A percentile compares a stretch with the other conserved stretches of the same genome.
phyloP scores from a whole-genome alignment of 2,329 filamentous ascomycete species.

The Beauveria australis region DNA sequence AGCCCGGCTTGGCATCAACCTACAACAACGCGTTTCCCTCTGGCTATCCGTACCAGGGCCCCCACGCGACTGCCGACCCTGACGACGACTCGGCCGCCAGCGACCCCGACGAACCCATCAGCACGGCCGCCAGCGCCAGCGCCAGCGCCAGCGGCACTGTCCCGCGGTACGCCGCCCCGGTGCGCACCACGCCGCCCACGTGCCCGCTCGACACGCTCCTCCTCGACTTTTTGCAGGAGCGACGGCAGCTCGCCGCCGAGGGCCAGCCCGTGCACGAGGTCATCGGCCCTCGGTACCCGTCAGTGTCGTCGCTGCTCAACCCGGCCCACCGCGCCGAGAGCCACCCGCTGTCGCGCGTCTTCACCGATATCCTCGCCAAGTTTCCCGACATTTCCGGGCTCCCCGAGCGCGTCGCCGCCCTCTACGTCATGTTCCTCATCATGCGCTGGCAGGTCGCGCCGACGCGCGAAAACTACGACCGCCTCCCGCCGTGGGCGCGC shows the following conservation, averaged over 20 bases:
- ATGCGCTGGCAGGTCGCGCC: slow-evolving; percentile 82
- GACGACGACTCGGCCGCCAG: not conserved
- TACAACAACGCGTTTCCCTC: not conserved
- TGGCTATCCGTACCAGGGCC: not conserved
- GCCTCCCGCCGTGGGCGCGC: slow-evolving; percentile 64
- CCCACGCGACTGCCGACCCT: not conserved
- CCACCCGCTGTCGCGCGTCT: slow-evolving; percentile 75
- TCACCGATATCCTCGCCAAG: slow-evolving; percentile 76
- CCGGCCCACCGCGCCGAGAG: slow-evolving; percentile 53
- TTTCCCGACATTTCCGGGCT: slow-evolving; percentile 73
- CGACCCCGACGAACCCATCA: slow-evolving; percentile 7
- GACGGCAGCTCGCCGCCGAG: slow-evolving; percentile 56
- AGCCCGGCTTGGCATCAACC: not conserved
- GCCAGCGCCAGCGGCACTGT: not conserved
- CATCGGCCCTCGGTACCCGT: slow-evolving; percentile 70
- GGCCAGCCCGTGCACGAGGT: slow-evolving; percentile 58
- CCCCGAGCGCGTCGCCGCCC: slow-evolving; percentile 72
- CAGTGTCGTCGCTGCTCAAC: slow-evolving; percentile 70
- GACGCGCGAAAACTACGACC: slow-evolving; percentile 69
- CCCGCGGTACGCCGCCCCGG: slow-evolving; percentile 24
- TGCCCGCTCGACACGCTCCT: slow-evolving; percentile 74
- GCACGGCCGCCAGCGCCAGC: not conserved
- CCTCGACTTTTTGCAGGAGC: slow-evolving; percentile 67
- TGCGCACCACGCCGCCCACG: slow-evolving; percentile 58
- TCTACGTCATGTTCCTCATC: slow-evolving; percentile 80